Percentiles rank a stretch among this genome's conserved stretches.
These are phyloP conservation scores for Mitragyna speciosa DNA, from an alignment of 257 asterid genomes.

Conservation along the genomic window DNA sequence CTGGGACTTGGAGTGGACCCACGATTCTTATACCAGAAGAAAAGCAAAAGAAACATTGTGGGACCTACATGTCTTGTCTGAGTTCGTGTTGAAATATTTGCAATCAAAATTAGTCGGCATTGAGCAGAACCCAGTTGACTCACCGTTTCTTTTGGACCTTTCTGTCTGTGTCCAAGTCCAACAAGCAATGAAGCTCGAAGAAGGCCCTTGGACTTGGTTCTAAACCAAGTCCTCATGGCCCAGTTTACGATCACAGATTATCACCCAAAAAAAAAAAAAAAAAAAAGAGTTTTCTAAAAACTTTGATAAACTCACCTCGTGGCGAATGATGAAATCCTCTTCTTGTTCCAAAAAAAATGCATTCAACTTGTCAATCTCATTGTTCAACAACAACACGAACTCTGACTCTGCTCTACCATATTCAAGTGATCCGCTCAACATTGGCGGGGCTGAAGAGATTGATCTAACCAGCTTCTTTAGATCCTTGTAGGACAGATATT, in stretches of 20 bases:
- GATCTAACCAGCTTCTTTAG: conserved; percentile 66
- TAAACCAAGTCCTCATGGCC: background rate
- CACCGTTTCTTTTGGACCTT: background rate
- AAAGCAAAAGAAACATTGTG: too few relatives aligned
- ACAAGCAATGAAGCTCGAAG: background rate
- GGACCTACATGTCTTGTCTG: background rate
- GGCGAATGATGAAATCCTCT: conserved; percentile 87
- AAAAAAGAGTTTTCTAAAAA: background rate
- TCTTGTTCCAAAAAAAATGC: conserved; percentile 84
- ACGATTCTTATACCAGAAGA: background rate
- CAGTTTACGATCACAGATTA: background rate
- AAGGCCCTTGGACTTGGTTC: background rate
- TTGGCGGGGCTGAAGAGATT: conserved; percentile 44
- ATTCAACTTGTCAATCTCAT: conserved; percentile 87
- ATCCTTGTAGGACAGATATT: conserved; percentile 74
- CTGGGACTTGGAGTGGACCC: background rate
- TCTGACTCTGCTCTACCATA: conserved; percentile 55
- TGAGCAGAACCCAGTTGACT: background rate
- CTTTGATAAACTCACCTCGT: conserved; percentile 48
- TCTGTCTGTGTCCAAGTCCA: background rate
- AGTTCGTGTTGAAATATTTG: background rate
- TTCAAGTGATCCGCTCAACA: conserved; percentile 41
- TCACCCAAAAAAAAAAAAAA: background rate
- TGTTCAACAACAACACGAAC: conserved; percentile 64
- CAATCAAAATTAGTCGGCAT: background rate